Percentiles rank a stretch among this genome's conserved stretches.
Evolutionary conservation across 2,329 filamentous ascomycete genomes (phyloP).

Genomic region (Fusarium phyllophilum): DNA sequence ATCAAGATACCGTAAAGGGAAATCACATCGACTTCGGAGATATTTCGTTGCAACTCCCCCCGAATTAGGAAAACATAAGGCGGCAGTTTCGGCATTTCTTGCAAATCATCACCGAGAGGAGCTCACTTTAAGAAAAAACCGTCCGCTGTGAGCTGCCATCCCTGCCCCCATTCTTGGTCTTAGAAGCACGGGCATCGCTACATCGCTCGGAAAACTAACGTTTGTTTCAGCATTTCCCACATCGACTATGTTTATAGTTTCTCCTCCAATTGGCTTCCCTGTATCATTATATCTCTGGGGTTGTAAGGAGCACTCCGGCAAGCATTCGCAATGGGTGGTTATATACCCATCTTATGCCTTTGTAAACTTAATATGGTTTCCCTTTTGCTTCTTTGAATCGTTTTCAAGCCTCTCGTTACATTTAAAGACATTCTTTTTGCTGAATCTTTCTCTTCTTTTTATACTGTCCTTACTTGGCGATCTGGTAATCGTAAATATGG

Average conservation of each 20-base stretch:
- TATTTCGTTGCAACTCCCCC: neutral
- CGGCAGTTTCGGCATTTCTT: constrained; percentile 5
- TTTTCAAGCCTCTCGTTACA: constrained; percentile 1
- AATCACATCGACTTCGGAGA: constrained; percentile 14
- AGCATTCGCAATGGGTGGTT: constrained; percentile 5
- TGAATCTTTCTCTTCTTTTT: neutral
- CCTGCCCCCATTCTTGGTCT: neutral
- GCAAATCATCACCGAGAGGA: neutral
- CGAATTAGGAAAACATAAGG: neutral
- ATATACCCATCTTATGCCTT: constrained; percentile 12
- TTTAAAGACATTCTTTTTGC: neutral
- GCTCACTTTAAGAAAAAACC: neutral
- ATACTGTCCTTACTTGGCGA: constrained; percentile 5
- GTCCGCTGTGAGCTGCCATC: neutral
- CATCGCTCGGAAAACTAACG: neutral
- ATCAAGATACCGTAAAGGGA: constrained; percentile 21
- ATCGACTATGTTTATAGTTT: constrained; percentile 22
- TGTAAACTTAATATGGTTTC: neutral
- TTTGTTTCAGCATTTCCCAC: constrained; percentile 37
- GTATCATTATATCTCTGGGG: constrained; percentile 18
- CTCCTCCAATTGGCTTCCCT: constrained; percentile 39
- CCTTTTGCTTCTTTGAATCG: neutral
- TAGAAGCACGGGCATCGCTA: neutral
- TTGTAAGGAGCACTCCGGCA: constrained; percentile 11
- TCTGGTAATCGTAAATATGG: constrained; percentile 36